Conservation (phyloP, 495 filamentous ascomycete genomes). For the Aspergillus hancockii region DNA sequence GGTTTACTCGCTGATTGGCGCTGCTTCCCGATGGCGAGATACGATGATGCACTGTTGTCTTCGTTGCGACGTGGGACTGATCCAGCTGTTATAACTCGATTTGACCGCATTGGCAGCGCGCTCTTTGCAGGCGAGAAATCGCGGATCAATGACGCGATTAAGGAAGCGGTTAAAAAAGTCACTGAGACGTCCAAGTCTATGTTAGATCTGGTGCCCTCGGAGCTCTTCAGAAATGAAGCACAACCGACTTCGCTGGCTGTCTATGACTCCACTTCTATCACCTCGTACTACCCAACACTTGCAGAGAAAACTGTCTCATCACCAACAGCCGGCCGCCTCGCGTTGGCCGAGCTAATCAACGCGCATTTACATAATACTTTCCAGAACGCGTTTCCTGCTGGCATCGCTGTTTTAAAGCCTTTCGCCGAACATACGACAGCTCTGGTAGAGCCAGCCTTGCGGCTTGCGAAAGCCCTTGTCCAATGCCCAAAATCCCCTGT, state of each 20-base stretch:
- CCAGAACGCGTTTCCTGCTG: conserved; percentile 72
- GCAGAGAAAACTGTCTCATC: conserved; percentile 58
- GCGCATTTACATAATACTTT: conserved; percentile 84
- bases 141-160: conserved; percentile 66
- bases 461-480: conserved; percentile 70
- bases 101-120: conserved; percentile 68
- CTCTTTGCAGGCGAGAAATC: conserved; percentile 73
- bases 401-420: conserved; percentile 80
- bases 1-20: conserved; percentile 79
- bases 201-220: conserved; percentile 53
- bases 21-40: conserved; percentile 81
- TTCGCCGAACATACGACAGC: conserved; percentile 69
- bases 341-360: conserved; percentile 75
- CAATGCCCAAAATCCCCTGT: conserved; percentile 71
- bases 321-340: conserved; percentile 56
- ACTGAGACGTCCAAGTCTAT: conserved; percentile 57
- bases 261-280: conserved; percentile 67
- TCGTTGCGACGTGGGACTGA: conserved; percentile 74
- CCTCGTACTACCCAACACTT: conserved; percentile 63
- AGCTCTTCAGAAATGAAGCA: conserved; percentile 65
- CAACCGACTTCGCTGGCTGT: conserved; percentile 73
- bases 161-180: conserved; percentile 60
- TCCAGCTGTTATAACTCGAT: conserved; percentile 65
- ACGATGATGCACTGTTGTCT: conserved; percentile 69
- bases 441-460: conserved; percentile 65